These are phyloP conservation scores for Talinum fruticosum DNA, from an alignment of 148 eudicot genomes.

Conservation along the genomic window DNA sequence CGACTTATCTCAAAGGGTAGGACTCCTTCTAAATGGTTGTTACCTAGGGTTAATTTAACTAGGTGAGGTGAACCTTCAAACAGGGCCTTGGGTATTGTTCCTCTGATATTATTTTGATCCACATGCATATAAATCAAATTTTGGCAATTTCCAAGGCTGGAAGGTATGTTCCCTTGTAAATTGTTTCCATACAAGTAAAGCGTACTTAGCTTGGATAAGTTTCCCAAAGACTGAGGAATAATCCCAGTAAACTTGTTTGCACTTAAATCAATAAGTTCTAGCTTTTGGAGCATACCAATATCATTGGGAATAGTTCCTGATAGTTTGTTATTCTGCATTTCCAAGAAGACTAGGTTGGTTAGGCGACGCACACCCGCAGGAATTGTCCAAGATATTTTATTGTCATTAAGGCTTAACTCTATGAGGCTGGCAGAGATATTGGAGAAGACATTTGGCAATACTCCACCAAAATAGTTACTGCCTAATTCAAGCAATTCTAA, in stretches of 20 bases:
- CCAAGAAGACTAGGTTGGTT: background rate
- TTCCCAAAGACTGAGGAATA: slow-evolving; percentile 31
- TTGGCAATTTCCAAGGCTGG: slow-evolving; percentile 30
- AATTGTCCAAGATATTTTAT: slow-evolving; percentile 12
- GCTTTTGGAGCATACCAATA: slow-evolving; percentile 25
- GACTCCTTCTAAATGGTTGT: slow-evolving; percentile 31
- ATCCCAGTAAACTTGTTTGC: slow-evolving; percentile 25
- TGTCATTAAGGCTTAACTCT: background rate
- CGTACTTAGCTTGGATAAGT: slow-evolving; percentile 10
- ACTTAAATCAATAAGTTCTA: slow-evolving; percentile 7
- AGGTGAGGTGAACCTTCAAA: slow-evolving; percentile 23
- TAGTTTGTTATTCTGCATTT: background rate
- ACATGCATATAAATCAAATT: slow-evolving; percentile 25
- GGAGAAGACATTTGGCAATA: background rate
- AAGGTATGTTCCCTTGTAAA: slow-evolving; percentile 29
- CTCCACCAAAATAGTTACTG: slow-evolving; percentile 19
- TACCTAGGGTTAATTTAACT: slow-evolving; percentile 9
- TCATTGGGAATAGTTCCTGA: slow-evolving; percentile 28
- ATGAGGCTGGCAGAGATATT: slow-evolving; percentile 16
- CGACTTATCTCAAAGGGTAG: slow-evolving; percentile 29
- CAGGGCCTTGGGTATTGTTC: slow-evolving; percentile 28
- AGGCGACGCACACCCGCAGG: slow-evolving; percentile 21
- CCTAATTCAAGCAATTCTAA: background rate
- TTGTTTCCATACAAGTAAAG: slow-evolving; percentile 12
- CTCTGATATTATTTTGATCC: slow-evolving; percentile 28